Percentiles rank a stretch among this genome's conserved stretches.
Evolutionary conservation across 768 basidiomycete species (phyloP).

Genomic region (Calocybe indica): DNA sequence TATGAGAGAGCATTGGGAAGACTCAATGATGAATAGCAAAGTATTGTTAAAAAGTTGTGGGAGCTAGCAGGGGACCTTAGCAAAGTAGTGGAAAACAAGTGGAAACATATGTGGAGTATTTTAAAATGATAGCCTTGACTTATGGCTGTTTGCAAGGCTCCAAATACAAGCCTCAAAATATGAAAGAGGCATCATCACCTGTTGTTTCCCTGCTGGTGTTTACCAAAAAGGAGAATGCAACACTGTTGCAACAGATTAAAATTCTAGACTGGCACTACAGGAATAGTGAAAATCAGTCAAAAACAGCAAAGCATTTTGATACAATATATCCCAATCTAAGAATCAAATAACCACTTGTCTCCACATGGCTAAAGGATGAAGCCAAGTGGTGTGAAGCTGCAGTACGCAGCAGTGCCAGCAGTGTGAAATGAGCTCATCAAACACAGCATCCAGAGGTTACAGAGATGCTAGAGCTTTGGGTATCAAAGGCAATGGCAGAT

Average conservation of each 20-base stretch:
- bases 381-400: conserved; percentile 9
- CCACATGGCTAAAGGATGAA: conserved; percentile 23
- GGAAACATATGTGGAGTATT: no score
- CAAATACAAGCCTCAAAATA: not conserved
- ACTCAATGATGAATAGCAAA: no score
- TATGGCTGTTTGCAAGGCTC: no score
- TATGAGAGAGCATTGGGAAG: no score
- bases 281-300: conserved; percentile 24
- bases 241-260: conserved; percentile 25
- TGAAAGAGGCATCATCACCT: not conserved
- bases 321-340: conserved; percentile 23
- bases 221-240: conserved; percentile 24
- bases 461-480: conserved; percentile 30
- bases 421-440: conserved; percentile 18
- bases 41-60: no score
- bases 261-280: conserved; percentile 29
- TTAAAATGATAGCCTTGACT: no score
- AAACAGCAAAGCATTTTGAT: conserved; percentile 24
- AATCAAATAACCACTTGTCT: conserved; percentile 27
- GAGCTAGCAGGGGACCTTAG: no score
- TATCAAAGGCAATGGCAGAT: conserved; percentile 25
- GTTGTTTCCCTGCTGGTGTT: conserved; percentile 3
- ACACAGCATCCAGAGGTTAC: conserved; percentile 25
- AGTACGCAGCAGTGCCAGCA: not conserved
- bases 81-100: no score